Conservation (phyloP, 345 rosid genomes). For the Ceriops decandra region DNA sequence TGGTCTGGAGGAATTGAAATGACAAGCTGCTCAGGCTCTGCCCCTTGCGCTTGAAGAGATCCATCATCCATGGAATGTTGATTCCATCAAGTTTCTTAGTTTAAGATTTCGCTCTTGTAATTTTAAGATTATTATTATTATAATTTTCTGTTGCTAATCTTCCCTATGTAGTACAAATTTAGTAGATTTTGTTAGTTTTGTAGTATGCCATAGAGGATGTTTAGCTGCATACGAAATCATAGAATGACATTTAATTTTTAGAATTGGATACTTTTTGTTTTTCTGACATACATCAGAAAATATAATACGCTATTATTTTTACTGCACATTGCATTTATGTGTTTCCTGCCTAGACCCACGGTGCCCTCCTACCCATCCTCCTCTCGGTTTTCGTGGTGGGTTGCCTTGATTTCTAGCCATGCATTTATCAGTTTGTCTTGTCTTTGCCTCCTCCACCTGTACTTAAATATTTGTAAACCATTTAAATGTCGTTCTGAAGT, state of each 20-base stretch:
- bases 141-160: not conserved
- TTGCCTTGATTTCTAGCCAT: too few relatives aligned
- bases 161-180: conserved; percentile 21
- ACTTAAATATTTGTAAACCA: too few relatives aligned
- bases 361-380: not conserved
- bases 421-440: too few relatives aligned
- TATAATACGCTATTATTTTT: not conserved
- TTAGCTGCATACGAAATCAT: conserved; percentile 28
- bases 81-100: conserved; percentile 20
- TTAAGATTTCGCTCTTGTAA: conserved; percentile 30
- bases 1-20: conserved; percentile 14
- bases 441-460: too few relatives aligned
- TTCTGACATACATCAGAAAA: not conserved
- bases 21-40: conserved; percentile 11
- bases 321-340: not conserved
- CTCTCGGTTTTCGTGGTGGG: too few relatives aligned
- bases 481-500: too few relatives aligned
- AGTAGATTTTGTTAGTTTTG: conserved; percentile 13
- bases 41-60: conserved; percentile 22
- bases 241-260: conserved; percentile 17
- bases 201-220: conserved; percentile 21
- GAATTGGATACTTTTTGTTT: conserved; percentile 5
- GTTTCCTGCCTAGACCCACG: not conserved
- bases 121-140: conserved; percentile 18
- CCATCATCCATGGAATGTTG: conserved; percentile 1